phyloP scores from a whole-genome alignment of 352 stramenopile genomes.

The Pythium aphanidermatum region DNA sequence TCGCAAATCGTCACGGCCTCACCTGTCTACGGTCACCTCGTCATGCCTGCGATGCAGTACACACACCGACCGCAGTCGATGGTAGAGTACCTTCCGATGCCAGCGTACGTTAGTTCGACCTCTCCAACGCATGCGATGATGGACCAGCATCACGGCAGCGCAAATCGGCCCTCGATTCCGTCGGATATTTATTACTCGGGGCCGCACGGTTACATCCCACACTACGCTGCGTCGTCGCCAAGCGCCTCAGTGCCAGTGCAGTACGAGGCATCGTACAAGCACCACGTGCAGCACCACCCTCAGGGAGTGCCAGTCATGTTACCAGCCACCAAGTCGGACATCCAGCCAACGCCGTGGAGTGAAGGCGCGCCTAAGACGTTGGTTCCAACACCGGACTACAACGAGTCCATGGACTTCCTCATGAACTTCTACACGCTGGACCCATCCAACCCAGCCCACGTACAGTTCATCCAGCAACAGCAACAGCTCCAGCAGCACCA shows the following conservation, averaged over 20 bases:
- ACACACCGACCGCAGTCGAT: constrained; percentile 14
- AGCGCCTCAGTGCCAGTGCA: constrained; percentile 3
- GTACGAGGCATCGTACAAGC: constrained; percentile 12
- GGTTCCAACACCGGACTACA: constrained; percentile 42
- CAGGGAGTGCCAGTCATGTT: neutral
- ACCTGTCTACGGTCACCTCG: constrained; percentile 16
- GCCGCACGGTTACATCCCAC: constrained; percentile 8
- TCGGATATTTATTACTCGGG: constrained; percentile 22
- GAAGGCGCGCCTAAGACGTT: constrained; percentile 21
- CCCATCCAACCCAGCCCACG: constrained; percentile 28
- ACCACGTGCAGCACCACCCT: constrained; percentile 8
- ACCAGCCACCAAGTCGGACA: constrained; percentile 1
- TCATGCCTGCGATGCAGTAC: constrained; percentile 20
- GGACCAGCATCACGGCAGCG: constrained; percentile 8
- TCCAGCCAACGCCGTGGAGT: constrained; percentile 12
- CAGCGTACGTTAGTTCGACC: constrained; percentile 9
- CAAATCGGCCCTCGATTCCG: constrained; percentile 6
- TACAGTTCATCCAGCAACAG: constrained; percentile 10
- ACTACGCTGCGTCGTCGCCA: neutral
- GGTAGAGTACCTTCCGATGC: constrained; percentile 17
- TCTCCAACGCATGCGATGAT: constrained; percentile 12
- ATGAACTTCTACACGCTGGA: constrained; percentile 64
- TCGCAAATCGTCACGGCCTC: constrained; percentile 13
- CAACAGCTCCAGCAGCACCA: constrained; percentile 17
- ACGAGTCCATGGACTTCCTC: constrained; percentile 81